Evolutionary conservation across 495 filamentous ascomycete genomes (phyloP), one percentile per base, ranked within the genome.

Genomic region (Podospora fimiseda): DNA sequence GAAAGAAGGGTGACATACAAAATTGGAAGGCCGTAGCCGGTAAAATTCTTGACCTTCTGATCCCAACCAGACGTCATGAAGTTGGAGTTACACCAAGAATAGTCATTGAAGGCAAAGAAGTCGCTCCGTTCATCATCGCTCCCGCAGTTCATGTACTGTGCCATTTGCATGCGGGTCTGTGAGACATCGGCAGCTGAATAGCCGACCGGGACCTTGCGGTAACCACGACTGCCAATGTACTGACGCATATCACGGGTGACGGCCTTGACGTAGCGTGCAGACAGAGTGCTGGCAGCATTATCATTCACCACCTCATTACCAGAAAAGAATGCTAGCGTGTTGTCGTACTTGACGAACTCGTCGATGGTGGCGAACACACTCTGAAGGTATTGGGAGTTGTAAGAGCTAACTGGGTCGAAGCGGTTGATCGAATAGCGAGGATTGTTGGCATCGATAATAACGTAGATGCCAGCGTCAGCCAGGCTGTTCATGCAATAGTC

Each of bases 21-120:
- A 59, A 96, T 85, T 18, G 92, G 93, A 43, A 96, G 73, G 56
- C 90, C 89, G 66, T 96, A 97, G 61, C 86, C 84, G 54, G 81
- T 84, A 76, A 92, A 96, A 69, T 84, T 88, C 74, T 87, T 79
- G 47, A 96, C 93, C 81, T 96, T 96, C 68, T 88, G 73, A 65
- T 88, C 77, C 90, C 90, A 97, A 57, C 89, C 90, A 47, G 91
- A 88, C 44, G 67, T 77, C 20, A 63, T 63, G 73, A 88, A 95
- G 48, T 86, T 81, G 18, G 90, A 88, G 60, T 90, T 86, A 64
- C 92, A 97, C 92, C 92, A 97, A 43, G 90, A 96, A 74, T 96
- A 96, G 72, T 96, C 93, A 72, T 97, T 96, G 75, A 96, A 95
- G 45, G 89, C 91, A 69, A 95, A 96, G 76, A 96, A 97, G 68